Evolutionary conservation across 2,329 filamentous ascomycete genomes (phyloP).

Genomic region (Alternaria sp.): DNA sequence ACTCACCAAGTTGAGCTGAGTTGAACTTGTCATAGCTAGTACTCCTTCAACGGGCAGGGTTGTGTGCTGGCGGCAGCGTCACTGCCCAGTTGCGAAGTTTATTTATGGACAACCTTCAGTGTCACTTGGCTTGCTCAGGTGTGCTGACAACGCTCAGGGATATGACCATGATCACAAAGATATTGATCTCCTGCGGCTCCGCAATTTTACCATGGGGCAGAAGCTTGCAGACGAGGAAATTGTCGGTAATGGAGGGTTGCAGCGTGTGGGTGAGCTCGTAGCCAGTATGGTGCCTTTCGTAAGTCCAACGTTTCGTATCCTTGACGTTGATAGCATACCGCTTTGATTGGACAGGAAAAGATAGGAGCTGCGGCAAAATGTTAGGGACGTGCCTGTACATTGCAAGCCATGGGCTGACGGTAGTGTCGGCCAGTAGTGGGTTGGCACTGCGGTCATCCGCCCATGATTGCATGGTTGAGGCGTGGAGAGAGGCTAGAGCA

Average conservation of each 20-base stretch:
- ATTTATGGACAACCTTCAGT: conserved; percentile 4
- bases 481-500: conserved; percentile 3
- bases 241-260: conserved; percentile 67
- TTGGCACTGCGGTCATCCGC: conserved; percentile 48
- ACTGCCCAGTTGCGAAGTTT: conserved; percentile 1
- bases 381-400: conserved; percentile 32
- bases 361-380: conserved; percentile 6
- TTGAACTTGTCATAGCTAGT: conserved; percentile 1
- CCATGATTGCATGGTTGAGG: conserved; percentile 17
- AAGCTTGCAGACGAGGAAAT: conserved; percentile 72
- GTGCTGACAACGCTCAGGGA: conserved; percentile 63
- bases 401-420: conserved; percentile 24
- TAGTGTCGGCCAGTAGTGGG: conserved; percentile 34
- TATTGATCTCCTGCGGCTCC: conserved; percentile 80
- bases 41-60: conserved; percentile 6
- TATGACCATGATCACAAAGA: conserved; percentile 78
- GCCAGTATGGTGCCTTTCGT: conserved; percentile 79
- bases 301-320: conserved; percentile 55
- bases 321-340: background rate
- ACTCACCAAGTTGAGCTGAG: conserved; percentile 13
- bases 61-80: background rate
- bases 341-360: conserved; percentile 12
- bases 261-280: conserved; percentile 71
- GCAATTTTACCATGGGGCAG: conserved; percentile 77
- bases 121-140: conserved; percentile 4